phyloP scores from a whole-genome alignment of 2,329 filamentous ascomycete species.

The Diaporthe capsici region DNA sequence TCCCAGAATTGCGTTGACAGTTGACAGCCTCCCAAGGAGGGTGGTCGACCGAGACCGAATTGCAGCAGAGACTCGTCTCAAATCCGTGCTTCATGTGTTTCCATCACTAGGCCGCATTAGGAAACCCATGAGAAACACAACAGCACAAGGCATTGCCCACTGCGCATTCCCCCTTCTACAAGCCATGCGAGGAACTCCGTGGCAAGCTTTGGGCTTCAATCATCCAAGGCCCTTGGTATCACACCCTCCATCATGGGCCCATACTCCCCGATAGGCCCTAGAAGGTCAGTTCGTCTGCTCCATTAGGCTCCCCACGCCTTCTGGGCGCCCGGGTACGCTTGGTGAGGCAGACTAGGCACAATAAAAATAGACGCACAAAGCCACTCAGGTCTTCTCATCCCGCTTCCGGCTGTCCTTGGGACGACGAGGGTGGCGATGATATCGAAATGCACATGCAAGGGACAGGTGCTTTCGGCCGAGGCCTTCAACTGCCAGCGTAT shows the following conservation, averaged over 20 bases:
- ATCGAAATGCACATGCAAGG: neutral
- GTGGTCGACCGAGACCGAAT: slow-evolving; percentile 19
- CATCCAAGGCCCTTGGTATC: neutral
- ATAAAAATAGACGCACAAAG: neutral
- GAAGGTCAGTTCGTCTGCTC: slow-evolving; percentile 15
- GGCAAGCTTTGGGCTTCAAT: neutral
- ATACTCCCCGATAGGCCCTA: neutral
- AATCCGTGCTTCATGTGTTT: slow-evolving; percentile 35
- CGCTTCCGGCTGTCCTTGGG: neutral
- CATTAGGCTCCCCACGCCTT: neutral
- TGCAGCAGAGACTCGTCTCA: slow-evolving; percentile 23
- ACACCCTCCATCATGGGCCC: neutral
- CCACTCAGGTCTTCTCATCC: neutral
- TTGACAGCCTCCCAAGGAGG: slow-evolving; percentile 23
- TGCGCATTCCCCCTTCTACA: slow-evolving; percentile 2
- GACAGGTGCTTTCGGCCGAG: neutral
- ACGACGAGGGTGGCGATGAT: slow-evolving; percentile 8
- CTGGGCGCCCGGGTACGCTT: slow-evolving; percentile 12
- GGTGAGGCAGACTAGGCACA: slow-evolving; percentile 7
- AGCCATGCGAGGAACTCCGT: slow-evolving; percentile 5
- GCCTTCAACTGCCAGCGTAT: neutral
- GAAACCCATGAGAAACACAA: slow-evolving; percentile 31
- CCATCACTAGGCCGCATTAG: neutral
- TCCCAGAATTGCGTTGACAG: slow-evolving; percentile 31
- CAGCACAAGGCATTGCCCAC: slow-evolving; percentile 1